Evolutionary conservation across 139 green algal genomes (phyloP), one percentile per base, ranked within the genome.

Genomic region (Haematococcus sp.): DNA sequence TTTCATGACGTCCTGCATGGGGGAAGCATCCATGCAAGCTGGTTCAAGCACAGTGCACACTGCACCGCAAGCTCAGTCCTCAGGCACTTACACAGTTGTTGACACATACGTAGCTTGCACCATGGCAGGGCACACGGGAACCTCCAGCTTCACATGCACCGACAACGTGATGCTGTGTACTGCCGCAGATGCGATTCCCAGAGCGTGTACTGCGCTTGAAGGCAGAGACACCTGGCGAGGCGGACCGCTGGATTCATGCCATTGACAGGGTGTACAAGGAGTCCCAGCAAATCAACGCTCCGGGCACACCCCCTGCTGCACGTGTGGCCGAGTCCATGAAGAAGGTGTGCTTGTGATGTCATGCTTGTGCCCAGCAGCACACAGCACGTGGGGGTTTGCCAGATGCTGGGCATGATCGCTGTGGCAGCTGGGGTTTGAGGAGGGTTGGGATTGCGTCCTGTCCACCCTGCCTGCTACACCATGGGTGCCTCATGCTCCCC

Each of bases 181-280:
- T 71, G 25, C 40, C n/a, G 44, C 63, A 77, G 72, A 71, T 77
- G 61, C 40, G 30, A 1, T 77, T 77, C 72, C 72, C 72, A 7
- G 44, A 52, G 32, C 72, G 72, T 4, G 34, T 77, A 30, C 49
- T 77, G 46, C 61, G 61, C 15, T 2, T 77, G 13, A 65, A 71
- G 23, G 72, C 72, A 11, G 44, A 66, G 5, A 63, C 44, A 2
- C 23, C 72, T n/a, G 49, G 68, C 3, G 61, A 77, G 11, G 72
- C 72, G 17, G 72, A 77, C 9, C 27, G 44, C 13, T 77, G 72
- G 72, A n/a, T 60, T 13, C 15, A 59, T 2, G 56, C 56, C 13
- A 68, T 68, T 49, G 61, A 68, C 4, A 16, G 33, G 22, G 31
- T 76, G 58, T 32, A 70, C n/a, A 63, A 43, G 27, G 71, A n/a